Evolutionary conservation across 2,329 filamentous ascomycete genomes (phyloP), one percentile per base, ranked within the genome.

Genomic region (Xylariaceae sp.): DNA sequence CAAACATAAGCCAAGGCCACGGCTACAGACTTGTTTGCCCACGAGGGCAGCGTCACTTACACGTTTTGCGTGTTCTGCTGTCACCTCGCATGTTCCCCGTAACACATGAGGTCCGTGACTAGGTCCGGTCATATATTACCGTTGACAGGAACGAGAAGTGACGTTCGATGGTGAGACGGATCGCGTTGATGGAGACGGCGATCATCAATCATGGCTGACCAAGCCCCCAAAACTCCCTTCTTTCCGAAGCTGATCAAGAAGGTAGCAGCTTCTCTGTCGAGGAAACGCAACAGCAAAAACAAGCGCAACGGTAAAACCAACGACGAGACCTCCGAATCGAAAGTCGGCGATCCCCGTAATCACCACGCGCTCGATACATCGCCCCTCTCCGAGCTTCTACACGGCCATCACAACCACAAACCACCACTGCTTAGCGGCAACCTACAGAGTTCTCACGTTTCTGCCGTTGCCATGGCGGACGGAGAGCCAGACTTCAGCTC

Each of bases 401-500:
- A 11, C 51, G 30, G 35, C 44, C 44, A 39, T 35, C 15, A 18
- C 45, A 18, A n/a, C 3, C 10, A 35, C 59, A 45, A 52, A 17
- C 4, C 17, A 15, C 18, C 48, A 10, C 23, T 44, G 17, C 48
- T 44, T 10, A 15, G 45, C 34, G 5, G 11, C 34, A 4, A 18
- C 37, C 30, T 8, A 30, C 39, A 54, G 35, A 30, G 9, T 51
- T 37, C 49, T 44, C 18, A 48, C 48, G 61, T 61, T 56, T 55
- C 62, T 57, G 64, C 64, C 68, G 37, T 42, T 13, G 70, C 64
- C 66, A 95, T 95, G 90, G 89, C 88, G 59, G 91, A 95, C 66
- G 78, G 82, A 73, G 89, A 93, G 74, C 89, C 92, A 72, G 90
- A 96, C 74, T 93, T 88, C 74, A 88, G 86, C 76, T 84, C 88